Conservation (phyloP, 305 asterid genomes). For the Fraxinus platypoda region DNA sequence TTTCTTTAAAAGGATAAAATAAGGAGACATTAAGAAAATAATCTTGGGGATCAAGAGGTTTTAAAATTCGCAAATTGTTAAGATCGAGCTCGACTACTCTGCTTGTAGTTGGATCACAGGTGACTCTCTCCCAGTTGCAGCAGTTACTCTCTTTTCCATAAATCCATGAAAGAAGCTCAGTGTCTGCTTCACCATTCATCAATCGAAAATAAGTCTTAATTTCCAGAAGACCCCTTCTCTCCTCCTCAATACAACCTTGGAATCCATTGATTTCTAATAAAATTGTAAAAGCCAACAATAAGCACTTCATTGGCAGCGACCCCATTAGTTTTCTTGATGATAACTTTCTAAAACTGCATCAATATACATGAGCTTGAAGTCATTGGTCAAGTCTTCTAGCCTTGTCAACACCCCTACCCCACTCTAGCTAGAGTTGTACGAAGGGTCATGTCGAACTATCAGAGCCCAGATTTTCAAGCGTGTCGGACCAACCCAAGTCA, state of each 20-base stretch:
- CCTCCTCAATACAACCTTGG: background rate
- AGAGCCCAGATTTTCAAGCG: background rate
- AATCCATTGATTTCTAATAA: background rate
- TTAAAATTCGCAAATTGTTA: background rate
- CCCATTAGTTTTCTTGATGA: background rate
- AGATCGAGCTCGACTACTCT: background rate
- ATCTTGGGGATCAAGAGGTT: background rate
- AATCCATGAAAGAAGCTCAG: background rate
- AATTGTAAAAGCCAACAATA: background rate
- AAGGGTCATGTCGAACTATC: background rate
- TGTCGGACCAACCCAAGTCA: background rate
- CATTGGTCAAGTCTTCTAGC: background rate
- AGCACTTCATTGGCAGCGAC: background rate
- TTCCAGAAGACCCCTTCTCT: background rate
- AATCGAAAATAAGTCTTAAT: background rate
- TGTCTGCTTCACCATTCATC: background rate
- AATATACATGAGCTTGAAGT: background rate
- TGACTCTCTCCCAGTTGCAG: constrained; percentile 10
- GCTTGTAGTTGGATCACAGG: background rate
- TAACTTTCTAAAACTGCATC: background rate
- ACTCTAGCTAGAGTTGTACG: background rate
- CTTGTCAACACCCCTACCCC: background rate
- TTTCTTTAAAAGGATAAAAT: background rate
- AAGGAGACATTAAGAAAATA: background rate
- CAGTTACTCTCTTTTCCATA: background rate